Base-by-base conservation (phyloP, 1,139 yeast species). In the Torulaspora pretoriensis region DNA sequence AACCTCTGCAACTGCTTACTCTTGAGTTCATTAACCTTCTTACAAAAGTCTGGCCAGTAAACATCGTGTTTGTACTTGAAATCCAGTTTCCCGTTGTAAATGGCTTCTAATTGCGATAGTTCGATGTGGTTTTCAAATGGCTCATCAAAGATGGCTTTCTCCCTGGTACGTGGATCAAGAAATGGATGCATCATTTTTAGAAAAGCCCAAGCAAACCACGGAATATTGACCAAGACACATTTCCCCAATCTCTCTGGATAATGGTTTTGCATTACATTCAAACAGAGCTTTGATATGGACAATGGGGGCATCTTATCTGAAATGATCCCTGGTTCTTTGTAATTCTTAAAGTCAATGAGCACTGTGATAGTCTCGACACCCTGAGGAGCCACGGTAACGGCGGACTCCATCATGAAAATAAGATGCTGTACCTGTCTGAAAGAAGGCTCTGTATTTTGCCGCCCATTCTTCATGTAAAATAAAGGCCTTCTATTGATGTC, bases 331-430 rank as follows among this genome's bases (percentile, higher is more conserved):
- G 64, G 63, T 29, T 58, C 83, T 70, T 72, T 70, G 46, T 80
- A 77, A 23, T 78, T 81, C 63, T 89, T 86, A 68, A 90, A 90
- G 67, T 92, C 97, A 51, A 90, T 89, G 50, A 92, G 70, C 40
- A 90, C 72, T 1, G 97, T 95, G 43, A 90, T 72, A 19, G 88
- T 82, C 58, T 92, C 97, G 56, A 90, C 97, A 14, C 97, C 97
- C 2, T 94, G 81, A 3, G 97, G 97, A 94, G 89, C 87, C 65
- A 80, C 77, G 54, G 88, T 88, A 38, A 88, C 88, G 16, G 85
- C 92, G 38, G 86, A 73, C 63, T 92, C 97, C 57, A 92, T 76
- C 87, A 84, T 85, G 68, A 73, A 92, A 16, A 92, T 96, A 60
- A 92, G 72, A 59, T 87, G 96, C 64, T 90, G 95, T 5, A 92